These are phyloP conservation scores for Nemania abortiva DNA, from an alignment of 2,329 filamentous ascomycete species.

Conservation along the genomic window DNA sequence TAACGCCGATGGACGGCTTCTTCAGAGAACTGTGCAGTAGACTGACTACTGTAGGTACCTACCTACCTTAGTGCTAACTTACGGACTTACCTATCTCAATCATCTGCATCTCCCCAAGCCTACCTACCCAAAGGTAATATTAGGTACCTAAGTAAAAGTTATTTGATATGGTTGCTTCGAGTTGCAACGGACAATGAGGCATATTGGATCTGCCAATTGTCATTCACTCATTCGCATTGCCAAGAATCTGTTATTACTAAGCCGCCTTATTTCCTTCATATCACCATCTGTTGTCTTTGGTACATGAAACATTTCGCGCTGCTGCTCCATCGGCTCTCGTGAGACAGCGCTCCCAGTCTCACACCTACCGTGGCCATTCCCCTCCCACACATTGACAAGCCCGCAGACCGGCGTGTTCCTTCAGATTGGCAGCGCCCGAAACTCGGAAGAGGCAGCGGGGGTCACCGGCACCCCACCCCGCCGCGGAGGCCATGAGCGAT, in stretches of 20 bases:
- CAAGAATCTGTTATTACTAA: conserved; percentile 20
- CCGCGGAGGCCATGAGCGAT: conserved; percentile 53
- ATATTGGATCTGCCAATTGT: conserved; percentile 11
- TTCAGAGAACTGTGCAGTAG: neutral
- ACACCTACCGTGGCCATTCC: conserved; percentile 4
- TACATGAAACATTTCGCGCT: conserved; percentile 17
- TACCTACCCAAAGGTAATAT: neutral
- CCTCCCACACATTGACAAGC: conserved; percentile 6
- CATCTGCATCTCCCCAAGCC: no score
- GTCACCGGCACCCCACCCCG: conserved; percentile 38
- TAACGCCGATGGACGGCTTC: neutral
- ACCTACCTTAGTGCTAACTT: neutral
- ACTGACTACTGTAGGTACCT: neutral
- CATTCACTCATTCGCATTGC: conserved; percentile 14
- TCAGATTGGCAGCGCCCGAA: conserved; percentile 13
- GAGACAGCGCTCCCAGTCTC: conserved; percentile 10
- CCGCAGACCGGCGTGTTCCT: neutral
- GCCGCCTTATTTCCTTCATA: conserved; percentile 13
- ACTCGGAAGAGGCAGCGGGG: conserved; percentile 36
- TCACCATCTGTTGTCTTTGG: neutral
- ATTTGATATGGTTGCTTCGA: conserved; percentile 1
- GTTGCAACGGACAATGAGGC: conserved; percentile 5
- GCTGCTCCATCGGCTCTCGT: conserved; percentile 18
- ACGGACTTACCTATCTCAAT: neutral
- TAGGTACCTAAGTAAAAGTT: neutral